Evolutionary conservation across 192 early-diverging fungal genomes (phyloP).

Genomic region (Gamsiella multidivaricata): DNA sequence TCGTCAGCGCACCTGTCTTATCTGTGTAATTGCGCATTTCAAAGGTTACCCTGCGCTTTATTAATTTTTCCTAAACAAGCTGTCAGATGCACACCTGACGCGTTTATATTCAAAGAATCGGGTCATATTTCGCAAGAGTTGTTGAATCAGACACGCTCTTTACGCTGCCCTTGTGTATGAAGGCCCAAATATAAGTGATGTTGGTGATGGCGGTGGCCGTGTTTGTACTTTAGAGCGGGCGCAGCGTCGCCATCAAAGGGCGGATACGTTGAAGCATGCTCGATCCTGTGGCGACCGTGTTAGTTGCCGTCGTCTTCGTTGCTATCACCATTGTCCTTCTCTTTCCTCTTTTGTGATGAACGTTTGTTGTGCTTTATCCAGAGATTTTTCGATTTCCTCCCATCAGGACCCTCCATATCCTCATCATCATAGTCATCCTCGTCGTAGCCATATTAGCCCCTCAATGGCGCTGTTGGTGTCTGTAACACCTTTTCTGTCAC

Average conservation of each 20-base stretch:
- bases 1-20: no score
- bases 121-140: no score
- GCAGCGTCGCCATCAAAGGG: constrained; percentile 3
- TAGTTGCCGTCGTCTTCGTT: not conserved
- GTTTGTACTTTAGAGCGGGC: constrained; percentile 1
- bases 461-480: not conserved
- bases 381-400: constrained; percentile 51
- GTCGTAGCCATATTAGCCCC: not conserved
- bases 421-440: constrained; percentile 2
- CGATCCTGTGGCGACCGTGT: not conserved
- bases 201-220: not conserved
- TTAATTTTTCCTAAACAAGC: no score
- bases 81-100: not conserved
- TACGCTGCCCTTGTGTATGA: no score
- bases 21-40: no score
- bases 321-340: not conserved
- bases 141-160: no score
- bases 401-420: constrained; percentile 48
- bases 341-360: constrained; percentile 54
- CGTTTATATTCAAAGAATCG: no score
- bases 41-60: no score
- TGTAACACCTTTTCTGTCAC: not conserved
- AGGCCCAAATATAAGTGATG: no score
- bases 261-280: constrained; percentile 1
- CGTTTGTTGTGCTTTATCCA: constrained; percentile 66